phyloP scores from a whole-genome alignment of 2,329 filamentous ascomycete species.

The Basipetospora chlamydospora region DNA sequence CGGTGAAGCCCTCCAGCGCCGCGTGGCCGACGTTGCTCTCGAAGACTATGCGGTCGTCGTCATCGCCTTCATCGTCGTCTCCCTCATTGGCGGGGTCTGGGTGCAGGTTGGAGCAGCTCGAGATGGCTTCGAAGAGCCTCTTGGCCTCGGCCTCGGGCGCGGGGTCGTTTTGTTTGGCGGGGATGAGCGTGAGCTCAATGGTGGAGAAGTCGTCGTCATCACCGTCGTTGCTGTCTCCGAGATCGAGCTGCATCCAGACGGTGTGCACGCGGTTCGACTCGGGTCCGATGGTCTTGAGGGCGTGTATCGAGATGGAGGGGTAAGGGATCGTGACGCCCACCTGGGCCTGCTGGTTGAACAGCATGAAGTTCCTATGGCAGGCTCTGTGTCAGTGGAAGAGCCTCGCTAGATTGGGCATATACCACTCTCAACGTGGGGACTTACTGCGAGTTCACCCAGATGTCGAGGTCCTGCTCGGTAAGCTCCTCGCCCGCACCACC shows the following conservation, averaged over 20 bases:
- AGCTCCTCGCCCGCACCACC: constrained; percentile 20
- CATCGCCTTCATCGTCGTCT: constrained; percentile 38
- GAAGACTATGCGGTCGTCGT: constrained; percentile 40
- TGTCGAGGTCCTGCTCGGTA: constrained; percentile 34
- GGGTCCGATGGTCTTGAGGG: constrained; percentile 38
- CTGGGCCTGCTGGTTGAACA: constrained; percentile 45
- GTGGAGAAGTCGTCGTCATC: constrained; percentile 51
- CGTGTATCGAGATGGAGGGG: constrained; percentile 60
- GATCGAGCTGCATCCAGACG: constrained; percentile 55
- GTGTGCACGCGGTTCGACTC: constrained; percentile 25
- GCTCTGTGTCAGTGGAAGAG: neutral
- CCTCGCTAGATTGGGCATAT: no score
- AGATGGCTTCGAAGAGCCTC: constrained; percentile 54
- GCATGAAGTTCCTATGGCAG: constrained; percentile 29
- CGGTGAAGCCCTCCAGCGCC: constrained; percentile 40
- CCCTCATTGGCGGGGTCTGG: constrained; percentile 51
- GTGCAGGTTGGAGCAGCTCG: constrained; percentile 61
- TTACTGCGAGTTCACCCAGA: constrained; percentile 46
- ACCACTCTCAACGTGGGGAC: constrained; percentile 10
- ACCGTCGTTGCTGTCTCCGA: constrained; percentile 38
- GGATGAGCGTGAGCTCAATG: constrained; percentile 54
- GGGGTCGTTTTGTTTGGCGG: constrained; percentile 20
- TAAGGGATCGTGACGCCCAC: constrained; percentile 58
- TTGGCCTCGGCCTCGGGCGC: constrained; percentile 16
- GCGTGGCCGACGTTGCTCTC: constrained; percentile 35